These are phyloP conservation scores for Candida freyschussii DNA, from an alignment of 1,139 yeast genomes.

Conservation along the genomic window DNA sequence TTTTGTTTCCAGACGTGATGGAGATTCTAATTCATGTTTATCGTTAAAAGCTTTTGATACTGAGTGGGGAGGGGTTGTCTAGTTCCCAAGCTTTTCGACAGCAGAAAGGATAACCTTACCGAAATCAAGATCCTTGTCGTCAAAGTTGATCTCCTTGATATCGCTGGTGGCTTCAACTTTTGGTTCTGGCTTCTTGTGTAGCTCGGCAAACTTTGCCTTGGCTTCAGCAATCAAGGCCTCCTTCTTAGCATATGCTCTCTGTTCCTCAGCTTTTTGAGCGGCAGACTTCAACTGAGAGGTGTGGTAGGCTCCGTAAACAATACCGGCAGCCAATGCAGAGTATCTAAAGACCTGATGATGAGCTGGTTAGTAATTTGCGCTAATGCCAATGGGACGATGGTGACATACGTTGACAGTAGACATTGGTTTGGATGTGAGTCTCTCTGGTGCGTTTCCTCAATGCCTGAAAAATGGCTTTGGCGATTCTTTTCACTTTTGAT, in stretches of 20 bases:
- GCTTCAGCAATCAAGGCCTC: conserved; percentile 81
- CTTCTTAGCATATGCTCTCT: conserved; percentile 57
- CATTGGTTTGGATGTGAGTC: conserved; percentile 27
- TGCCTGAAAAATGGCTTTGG: not conserved
- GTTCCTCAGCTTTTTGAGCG: conserved; percentile 55
- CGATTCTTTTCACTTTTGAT: conserved; percentile 6
- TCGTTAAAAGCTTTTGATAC: no score
- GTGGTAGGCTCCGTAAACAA: conserved; percentile 85
- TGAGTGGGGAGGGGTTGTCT: conserved; percentile 1
- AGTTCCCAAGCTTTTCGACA: conserved; percentile 32
- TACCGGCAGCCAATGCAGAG: conserved; percentile 86
- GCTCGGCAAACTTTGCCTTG: conserved; percentile 77
- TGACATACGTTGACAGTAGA: conserved; percentile 42
- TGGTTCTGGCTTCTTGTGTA: conserved; percentile 43
- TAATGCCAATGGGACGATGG: not conserved
- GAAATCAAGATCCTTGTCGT: conserved; percentile 86
- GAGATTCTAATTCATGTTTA: no score
- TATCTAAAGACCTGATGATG: conserved; percentile 75
- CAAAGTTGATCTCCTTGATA: conserved; percentile 58
- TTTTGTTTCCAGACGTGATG: no score
- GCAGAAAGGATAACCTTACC: conserved; percentile 49
- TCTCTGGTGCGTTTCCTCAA: conserved; percentile 1
- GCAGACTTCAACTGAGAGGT: conserved; percentile 62
- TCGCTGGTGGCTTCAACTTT: conserved; percentile 17
- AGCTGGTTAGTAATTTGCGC: conserved; percentile 11